phyloP scores from a whole-genome alignment of 2,329 filamentous ascomycete genomes.

The Blastomyces parvus region DNA sequence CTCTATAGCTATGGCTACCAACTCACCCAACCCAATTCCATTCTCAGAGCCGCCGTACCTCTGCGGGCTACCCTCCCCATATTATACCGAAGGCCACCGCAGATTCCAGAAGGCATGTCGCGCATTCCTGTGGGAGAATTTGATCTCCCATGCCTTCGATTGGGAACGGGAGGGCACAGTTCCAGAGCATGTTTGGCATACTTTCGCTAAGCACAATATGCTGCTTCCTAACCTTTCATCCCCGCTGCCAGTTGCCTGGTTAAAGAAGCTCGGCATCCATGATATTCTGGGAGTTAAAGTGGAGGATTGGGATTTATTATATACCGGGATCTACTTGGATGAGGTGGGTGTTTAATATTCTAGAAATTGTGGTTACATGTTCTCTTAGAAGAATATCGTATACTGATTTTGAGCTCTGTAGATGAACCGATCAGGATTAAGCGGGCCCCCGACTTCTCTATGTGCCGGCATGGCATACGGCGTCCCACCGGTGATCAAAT shows the following conservation, averaged over 20 bases:
- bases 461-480: conserved; percentile 65
- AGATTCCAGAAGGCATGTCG: conserved; percentile 60
- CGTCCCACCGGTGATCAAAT: conserved; percentile 61
- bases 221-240: conserved; percentile 60
- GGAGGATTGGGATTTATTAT: conserved; percentile 65
- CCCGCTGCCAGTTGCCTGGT: conserved; percentile 58
- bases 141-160: conserved; percentile 54
- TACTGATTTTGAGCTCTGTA: conserved; percentile 20
- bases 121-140: conserved; percentile 54
- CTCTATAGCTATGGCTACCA: conserved; percentile 21
- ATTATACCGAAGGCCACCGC: conserved; percentile 57
- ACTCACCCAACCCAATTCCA: conserved; percentile 41
- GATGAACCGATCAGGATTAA: conserved; percentile 56
- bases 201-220: conserved; percentile 58
- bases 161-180: conserved; percentile 60
- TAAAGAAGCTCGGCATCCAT: conserved; percentile 56
- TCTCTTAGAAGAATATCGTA: conserved; percentile 24
- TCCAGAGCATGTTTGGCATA: conserved; percentile 53
- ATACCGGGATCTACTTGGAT: conserved; percentile 60
- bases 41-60: conserved; percentile 68
- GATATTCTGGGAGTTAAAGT: conserved; percentile 59
- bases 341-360: conserved; percentile 39
- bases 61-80: conserved; percentile 58
- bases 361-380: conserved; percentile 40
- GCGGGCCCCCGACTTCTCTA: conserved; percentile 54